Base-by-base conservation (phyloP, 2,329 filamentous ascomycete species). In the Fusarium graminum region DNA sequence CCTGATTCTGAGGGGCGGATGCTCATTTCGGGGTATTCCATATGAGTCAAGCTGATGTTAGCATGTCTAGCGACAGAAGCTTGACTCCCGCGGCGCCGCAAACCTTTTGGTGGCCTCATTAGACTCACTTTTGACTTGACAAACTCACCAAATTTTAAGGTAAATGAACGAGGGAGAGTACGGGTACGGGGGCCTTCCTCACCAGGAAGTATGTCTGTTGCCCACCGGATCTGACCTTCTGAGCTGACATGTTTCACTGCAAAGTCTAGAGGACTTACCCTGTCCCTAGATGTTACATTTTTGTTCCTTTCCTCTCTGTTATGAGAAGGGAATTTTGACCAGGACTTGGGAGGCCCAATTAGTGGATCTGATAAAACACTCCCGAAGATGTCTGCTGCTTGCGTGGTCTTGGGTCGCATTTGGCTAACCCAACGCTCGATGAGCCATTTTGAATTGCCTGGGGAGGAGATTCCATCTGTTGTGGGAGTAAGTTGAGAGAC, bases 291-390 rank as follows among this genome's bases (percentile, higher is more conserved):
- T 11, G 59, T 52, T 16, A 72, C 73, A 32, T 61, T 45, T 32
- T 59, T 71, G 25, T 70, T 75, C 36, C 75, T 72, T 50, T 74
- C 70, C 28, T 69, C 68, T 29, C 74, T 70, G 6, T 68, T 74
- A 30, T 75, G 68, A 4, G 78, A 77, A 17, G 75, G 71, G 51
- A 74, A 79, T 28, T 55, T 77, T 11, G 78, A 67, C 78, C 79
- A 80, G 9, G 77, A 73, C 14, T 63, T 65, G 6, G 76, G 75
- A 28, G 73, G 73, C 6, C 54, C 69, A 36, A 34, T 40, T 30
- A 59, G 60, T 17, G 12, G 34, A 36, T n/a, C 41, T 36, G 30
- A 36, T 17, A 17, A 36, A 9, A 9, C 41, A 41, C 39, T 53
- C 12, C 22, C 38, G 14, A 49, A 38, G 12, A 17, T 29, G 4